Evolutionary conservation across 148 eudicot genomes (phyloP), one percentile per base, ranked within the genome.

Genomic region (Hydrangea macrophylla): DNA sequence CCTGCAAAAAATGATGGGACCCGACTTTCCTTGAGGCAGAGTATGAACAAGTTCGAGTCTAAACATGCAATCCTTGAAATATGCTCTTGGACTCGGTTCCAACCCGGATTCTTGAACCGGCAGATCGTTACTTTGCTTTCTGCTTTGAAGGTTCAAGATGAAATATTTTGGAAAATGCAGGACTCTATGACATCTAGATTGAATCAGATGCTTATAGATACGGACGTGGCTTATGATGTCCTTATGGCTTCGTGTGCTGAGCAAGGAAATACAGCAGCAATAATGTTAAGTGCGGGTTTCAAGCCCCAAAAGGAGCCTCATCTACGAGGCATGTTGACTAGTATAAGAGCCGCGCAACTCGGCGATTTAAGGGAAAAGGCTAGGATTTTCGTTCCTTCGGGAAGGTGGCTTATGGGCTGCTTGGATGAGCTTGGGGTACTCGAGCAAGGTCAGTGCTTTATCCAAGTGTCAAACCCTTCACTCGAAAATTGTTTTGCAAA

Each of bases 381-480:
- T 2, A 81, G 95, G 70, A 93, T 93, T 31, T 93, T 84, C 73
- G 98, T 93, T 56, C 82, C 80, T 26, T 62, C 74, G 0, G 95
- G 98, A 27, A 80, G 98, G 73, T 93, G 95, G 95, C 62, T 93
- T 75, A 83, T 93, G 92, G 98, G 98, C 0, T 93, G 98, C 69
- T 70, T 93, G 30, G 98, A 93, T 73, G 98, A 93, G 75, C 35
- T 73, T 24, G 89, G 83, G 39, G 79, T 79, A 11, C 90, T 93
- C 39, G 87, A 86, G 70, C 90, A 90, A 59, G 98, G 96, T 23
- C 90, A 93, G 45, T 90, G 96, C 58, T 93, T 86, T 36, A 45
- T 93, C 51, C 98, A 93, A 71, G 92, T 88, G 7, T 90, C 96
- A 1, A 81, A 30, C 20, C 90, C 92, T 6, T 86, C 87, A 2